These are phyloP conservation scores for Heritiera littoralis DNA, from an alignment of 345 rosid genomes.

Conservation along the genomic window DNA sequence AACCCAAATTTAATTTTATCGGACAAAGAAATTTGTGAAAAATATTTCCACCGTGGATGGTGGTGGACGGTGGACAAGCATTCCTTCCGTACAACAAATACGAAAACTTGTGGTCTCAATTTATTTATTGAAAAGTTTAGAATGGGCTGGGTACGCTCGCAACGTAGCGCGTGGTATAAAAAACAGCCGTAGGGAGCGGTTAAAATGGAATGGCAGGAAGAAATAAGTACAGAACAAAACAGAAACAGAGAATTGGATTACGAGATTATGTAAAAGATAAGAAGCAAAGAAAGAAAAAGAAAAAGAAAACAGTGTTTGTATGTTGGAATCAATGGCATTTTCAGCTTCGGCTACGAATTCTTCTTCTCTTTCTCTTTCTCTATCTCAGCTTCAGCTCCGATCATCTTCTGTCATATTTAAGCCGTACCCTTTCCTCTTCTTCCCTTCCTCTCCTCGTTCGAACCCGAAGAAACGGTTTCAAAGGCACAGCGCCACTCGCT, in stretches of 20 bases:
- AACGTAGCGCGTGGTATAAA: neutral
- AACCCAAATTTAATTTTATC: too few relatives aligned
- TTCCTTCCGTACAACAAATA: too few relatives aligned
- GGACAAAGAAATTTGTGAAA: too few relatives aligned
- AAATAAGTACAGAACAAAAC: neutral
- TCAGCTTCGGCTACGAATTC: neutral
- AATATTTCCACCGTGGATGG: too few relatives aligned
- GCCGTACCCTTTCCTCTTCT: slow-evolving; percentile 14
- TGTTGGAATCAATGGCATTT: slow-evolving; percentile 7
- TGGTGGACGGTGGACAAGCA: too few relatives aligned
- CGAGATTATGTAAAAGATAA: neutral
- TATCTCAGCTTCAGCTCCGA: slow-evolving; percentile 2
- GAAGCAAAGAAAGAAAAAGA: too few relatives aligned
- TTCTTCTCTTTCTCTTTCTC: neutral
- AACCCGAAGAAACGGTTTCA: neutral
- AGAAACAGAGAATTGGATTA: neutral
- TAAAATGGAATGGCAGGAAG: neutral
- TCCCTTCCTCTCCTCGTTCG: slow-evolving; percentile 1
- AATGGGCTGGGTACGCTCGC: neutral
- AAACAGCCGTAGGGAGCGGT: neutral
- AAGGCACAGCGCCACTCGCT: neutral
- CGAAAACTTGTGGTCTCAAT: neutral
- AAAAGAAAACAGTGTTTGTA: neutral
- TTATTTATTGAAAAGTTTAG: too few relatives aligned
- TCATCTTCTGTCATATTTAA: neutral